Evolutionary conservation across 1,139 yeast species (phyloP), one percentile per base, ranked within the genome.

Genomic region (Candida glucosophila): DNA sequence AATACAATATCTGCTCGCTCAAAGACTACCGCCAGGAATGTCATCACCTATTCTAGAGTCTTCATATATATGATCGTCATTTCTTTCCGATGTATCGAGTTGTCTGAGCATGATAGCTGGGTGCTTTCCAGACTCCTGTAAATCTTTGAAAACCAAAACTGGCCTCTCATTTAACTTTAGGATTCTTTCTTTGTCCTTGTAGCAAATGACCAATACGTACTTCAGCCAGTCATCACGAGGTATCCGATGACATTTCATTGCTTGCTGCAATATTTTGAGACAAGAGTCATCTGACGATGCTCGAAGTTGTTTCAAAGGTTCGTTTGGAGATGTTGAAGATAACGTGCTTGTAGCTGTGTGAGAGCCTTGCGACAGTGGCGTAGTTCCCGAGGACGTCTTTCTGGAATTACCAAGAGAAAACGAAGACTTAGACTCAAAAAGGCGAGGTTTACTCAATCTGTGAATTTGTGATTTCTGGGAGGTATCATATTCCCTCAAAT

Each of bases 91-190:
- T 1, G 44, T 37, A 9, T 88, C 93, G 32, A 80, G 67, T 41
- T 83, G 93, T 36, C 97, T 59, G 29, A 88, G 66, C 96, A 88
- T 88, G 32, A 88, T 86, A 2, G 94, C 85, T 0, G 98, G 97
- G 43, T 81, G 85, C 39, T 80, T 69, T 1, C 96, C 96, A 33
- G 77, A 69, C 36, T 83, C 95, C 45, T 77, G 90, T 24, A 90
- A 58, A 44, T 81, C 95, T 48, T 85, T 82, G 48, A 85, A 85
- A n/a, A 88, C 77, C 16, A 73, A 65, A 10, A 88, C 90, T 0
- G 98, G 98, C 47, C 77, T 81, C 44, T 90, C 98, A 18, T 83
- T 83, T 37, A 82, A 61, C 24, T 82, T 85, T 25, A 90, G 55
- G 11, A 86, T 75, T 14, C 97, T 61, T 44, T 90, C 97, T 43